Conservation (phyloP, 1,139 yeast species). For the Lodderomyces metapsilosis region DNA sequence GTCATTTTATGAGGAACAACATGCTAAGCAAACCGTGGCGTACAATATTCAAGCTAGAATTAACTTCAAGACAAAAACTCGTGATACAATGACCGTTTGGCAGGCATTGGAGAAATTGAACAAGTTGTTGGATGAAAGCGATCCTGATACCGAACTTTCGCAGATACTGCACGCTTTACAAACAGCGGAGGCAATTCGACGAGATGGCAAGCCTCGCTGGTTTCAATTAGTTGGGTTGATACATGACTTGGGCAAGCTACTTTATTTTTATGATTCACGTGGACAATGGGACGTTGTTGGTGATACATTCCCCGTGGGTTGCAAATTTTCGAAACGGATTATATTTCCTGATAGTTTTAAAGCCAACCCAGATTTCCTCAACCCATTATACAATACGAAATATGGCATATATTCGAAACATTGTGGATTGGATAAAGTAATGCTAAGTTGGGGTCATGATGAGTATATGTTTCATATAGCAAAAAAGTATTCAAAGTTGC, state of each 20-base stretch:
- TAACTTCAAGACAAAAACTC: constrained; percentile 61
- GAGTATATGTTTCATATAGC: constrained; percentile 77
- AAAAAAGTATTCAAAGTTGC: constrained; percentile 59
- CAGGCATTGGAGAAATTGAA: constrained; percentile 65
- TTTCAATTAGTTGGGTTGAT: constrained; percentile 72
- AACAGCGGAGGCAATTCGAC: constrained; percentile 72
- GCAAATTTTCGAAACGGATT: constrained; percentile 58
- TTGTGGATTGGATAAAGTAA: constrained; percentile 68
- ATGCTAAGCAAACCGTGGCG: constrained; percentile 68
- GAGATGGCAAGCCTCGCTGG: constrained; percentile 72
- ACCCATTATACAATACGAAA: constrained; percentile 65
- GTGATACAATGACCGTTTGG: constrained; percentile 73
- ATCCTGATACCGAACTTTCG: constrained; percentile 72
- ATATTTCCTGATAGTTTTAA: constrained; percentile 62
- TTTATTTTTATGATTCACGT: constrained; percentile 67
- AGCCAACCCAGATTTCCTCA: constrained; percentile 57
- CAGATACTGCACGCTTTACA: constrained; percentile 77
- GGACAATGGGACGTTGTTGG: constrained; percentile 88
- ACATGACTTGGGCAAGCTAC: constrained; percentile 68
- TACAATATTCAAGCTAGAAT: constrained; percentile 70
- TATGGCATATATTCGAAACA: constrained; percentile 64
- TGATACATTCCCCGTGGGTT: constrained; percentile 76
- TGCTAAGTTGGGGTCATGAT: constrained; percentile 80
- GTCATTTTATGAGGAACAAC: constrained; percentile 66
- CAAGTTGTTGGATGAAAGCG: constrained; percentile 65